phyloP scores from a whole-genome alignment of 148 eudicot species.

The Persicaria tinctoria region DNA sequence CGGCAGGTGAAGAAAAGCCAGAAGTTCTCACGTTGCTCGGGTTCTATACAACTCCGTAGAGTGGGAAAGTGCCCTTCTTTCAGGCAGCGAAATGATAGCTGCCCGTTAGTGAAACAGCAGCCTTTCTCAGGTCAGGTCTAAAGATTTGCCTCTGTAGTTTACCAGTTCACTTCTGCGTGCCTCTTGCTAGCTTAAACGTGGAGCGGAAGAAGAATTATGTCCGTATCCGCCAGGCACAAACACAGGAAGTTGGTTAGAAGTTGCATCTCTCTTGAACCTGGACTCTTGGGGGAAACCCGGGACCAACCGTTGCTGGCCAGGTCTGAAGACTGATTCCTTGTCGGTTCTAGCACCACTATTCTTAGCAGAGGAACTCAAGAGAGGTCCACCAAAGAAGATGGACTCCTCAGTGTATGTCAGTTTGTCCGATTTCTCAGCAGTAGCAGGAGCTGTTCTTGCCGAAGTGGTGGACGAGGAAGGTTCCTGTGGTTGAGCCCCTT shows the following conservation, averaged over 20 bases:
- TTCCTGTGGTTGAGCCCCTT: slow-evolving; percentile 13
- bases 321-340: neutral
- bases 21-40: neutral
- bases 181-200: neutral
- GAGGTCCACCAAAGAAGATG: slow-evolving; percentile 82
- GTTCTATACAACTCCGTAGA: neutral
- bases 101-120: neutral
- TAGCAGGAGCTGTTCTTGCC: slow-evolving; percentile 15
- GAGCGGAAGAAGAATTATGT: slow-evolving; percentile 25
- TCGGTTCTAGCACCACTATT: slow-evolving; percentile 28
- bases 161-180: neutral
- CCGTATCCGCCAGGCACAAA: slow-evolving; percentile 78
- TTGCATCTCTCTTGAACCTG: neutral
- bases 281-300: slow-evolving; percentile 11
- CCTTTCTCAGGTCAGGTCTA: neutral
- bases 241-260: slow-evolving; percentile 60
- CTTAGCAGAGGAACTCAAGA: slow-evolving; percentile 12
- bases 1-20: neutral
- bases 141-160: neutral
- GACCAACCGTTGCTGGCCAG: neutral
- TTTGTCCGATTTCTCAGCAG: slow-evolving; percentile 40
- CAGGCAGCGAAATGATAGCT: neutral
- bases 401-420: slow-evolving; percentile 65
- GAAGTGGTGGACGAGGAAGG: slow-evolving; percentile 26
- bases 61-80: neutral